phyloP scores from a whole-genome alignment of 176 grass and related monocot genomes.

The Phoenix dactylifera region DNA sequence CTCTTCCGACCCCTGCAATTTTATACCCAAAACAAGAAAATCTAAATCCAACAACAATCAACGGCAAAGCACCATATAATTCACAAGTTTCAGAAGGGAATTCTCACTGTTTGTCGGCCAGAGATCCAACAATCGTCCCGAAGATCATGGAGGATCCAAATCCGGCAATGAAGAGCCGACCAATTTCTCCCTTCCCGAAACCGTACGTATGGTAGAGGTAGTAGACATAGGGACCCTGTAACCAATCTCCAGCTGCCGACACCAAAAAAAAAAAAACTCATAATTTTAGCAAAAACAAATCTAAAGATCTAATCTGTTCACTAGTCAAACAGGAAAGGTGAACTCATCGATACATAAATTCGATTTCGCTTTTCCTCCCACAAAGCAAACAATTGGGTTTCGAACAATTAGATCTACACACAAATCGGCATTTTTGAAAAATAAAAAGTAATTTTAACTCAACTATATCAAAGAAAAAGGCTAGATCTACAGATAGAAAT shows the following conservation, averaged over 20 bases:
- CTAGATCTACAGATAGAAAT: too few relatives aligned
- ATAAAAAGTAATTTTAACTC: too few relatives aligned
- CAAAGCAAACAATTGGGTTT: too few relatives aligned
- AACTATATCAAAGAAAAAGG: too few relatives aligned
- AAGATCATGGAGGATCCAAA: slow-evolving; percentile 24
- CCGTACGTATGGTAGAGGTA: slow-evolving; percentile 16
- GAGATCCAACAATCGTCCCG: slow-evolving; percentile 14
- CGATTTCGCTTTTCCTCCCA: too few relatives aligned
- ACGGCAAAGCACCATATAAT: background rate
- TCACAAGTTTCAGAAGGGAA: background rate
- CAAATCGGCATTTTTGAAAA: too few relatives aligned
- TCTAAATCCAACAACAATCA: background rate
- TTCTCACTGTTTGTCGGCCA: slow-evolving; percentile 14
- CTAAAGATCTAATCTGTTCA: too few relatives aligned
- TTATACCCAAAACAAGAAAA: background rate
- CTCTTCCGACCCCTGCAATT: slow-evolving; percentile 16
- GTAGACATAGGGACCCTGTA: slow-evolving; percentile 17
- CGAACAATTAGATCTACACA: too few relatives aligned
- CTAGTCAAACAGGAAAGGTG: too few relatives aligned
- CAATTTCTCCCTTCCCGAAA: slow-evolving; percentile 16
- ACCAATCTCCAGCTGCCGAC: slow-evolving; percentile 14
- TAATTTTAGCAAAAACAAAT: too few relatives aligned
- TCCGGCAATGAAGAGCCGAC: slow-evolving; percentile 14
- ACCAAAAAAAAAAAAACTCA: background rate
- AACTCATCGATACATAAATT: too few relatives aligned